Base-by-base conservation (phyloP, 495 filamentous ascomycete species). In the Penicillium pulvis region DNA sequence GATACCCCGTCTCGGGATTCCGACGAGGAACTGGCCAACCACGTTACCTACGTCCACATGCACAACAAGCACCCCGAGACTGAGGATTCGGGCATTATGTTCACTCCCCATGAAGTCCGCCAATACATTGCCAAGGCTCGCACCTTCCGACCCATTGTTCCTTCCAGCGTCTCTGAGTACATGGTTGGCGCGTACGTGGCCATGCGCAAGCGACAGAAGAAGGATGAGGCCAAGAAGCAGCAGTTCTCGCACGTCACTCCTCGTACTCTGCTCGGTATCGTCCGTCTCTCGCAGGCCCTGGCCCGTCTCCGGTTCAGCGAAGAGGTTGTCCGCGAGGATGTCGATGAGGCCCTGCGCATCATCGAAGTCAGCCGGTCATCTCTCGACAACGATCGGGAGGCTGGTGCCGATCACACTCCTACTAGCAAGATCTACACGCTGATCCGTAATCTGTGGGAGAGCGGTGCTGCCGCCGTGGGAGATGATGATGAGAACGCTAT, bases 41-140 rank as follows among this genome's bases (percentile, higher is more conserved):
- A 98, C 79, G 94, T 98, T 61, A 90, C 95, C 35, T 90, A 93
- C 73, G 94, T 98, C 24, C 94, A 98, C 75, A 98, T 98, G 90
- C 86, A 98, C 76, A 93, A 89, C 79, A 86, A 85, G 56, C 95
- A 98, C 71, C 94, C 94, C 0, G 95, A 97, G 58, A 83, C 81
- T 19, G 77, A 82, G 53, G 82, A 84, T 52, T 71, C 75, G 52
- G 81, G 81, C n/a, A 74, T 92, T 19, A 81, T 95, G 68, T 95
- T 98, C 72, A 84, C 87, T 0, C 93, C 95, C 0, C 83, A 89
- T 49, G 94, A 98, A 71, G 93, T 98, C 50, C 90, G 95, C 43
- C 90, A 96, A 65, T 98, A 96, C 77, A 88, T 98, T 44, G 94
- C 94, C 23, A 90, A 93, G 67, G 94, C 94, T 0, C 89, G 95